Base-by-base conservation (phyloP, 345 rosid genomes). In the Adansonia digitata region DNA sequence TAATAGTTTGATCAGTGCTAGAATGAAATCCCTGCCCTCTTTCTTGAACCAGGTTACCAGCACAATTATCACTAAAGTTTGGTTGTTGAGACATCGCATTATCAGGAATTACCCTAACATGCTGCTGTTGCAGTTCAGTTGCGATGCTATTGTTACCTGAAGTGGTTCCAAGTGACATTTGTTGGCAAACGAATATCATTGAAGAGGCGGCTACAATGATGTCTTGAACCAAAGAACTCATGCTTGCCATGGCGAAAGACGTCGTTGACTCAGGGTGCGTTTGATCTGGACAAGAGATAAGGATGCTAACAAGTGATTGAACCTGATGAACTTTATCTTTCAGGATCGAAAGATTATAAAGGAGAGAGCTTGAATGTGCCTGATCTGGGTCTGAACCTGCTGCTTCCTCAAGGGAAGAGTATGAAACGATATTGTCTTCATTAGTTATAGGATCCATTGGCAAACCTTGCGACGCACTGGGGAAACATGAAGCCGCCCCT, bases 261-360 rank as follows among this genome's bases (percentile, higher is more conserved):
- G n/a, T n/a, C n/a, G n/a, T n/a, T n/a, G n/a, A n/a, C n/a, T n/a
- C n/a, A n/a, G n/a, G n/a, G n/a, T n/a, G n/a, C 22, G 40, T 43
- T 18, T 71, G 85, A 9, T 75, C 78, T 1, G 78, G 60, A 31
- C 2, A 3, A 2, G 91, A 80, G 74, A 83, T 45, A 13, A 89
- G 74, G 75, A 86, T 48, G 79, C 82, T 78, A 4, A 84, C 83
- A 14, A 89, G 62, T 2, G 92, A 88, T 53, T 92, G 91, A 52
- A 85, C 81, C 78, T 86, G 91, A 64, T 88, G 77, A 51, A 89
- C 82, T 77, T 85, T 94, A n/a, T 90, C 89, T 66, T 86, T 92
- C 14, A 94, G 86, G 73, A 85, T 53, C 18, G 97, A 86, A 31
- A 90, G 85, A 69, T 69, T 83, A 70, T 78, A 84, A n/a, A 92